These are phyloP conservation scores for Dendrothele bispora DNA, from an alignment of 768 basidiomycete genomes.

Conservation along the genomic window DNA sequence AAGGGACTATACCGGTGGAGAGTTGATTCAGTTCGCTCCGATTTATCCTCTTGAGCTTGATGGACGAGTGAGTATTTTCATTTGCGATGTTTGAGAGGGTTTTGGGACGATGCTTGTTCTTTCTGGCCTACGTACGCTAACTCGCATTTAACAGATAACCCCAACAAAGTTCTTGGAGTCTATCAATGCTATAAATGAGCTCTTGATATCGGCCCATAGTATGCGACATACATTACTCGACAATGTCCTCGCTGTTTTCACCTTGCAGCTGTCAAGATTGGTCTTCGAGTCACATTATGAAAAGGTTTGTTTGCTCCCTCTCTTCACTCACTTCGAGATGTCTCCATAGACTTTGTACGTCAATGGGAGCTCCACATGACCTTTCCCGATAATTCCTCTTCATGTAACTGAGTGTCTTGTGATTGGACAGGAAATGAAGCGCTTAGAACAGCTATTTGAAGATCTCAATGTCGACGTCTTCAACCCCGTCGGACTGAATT, in stretches of 20 bases:
- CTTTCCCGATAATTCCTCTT: too few relatives aligned
- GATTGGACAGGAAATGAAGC: slow-evolving; percentile 68
- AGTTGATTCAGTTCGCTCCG: slow-evolving; percentile 86
- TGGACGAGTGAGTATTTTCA: slow-evolving; percentile 68
- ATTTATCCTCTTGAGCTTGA: slow-evolving; percentile 92
- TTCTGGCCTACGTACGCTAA: not conserved
- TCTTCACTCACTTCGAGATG: not conserved
- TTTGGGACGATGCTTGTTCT: not conserved
- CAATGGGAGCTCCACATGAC: too few relatives aligned
- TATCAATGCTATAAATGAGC: slow-evolving; percentile 87
- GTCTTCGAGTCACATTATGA: slow-evolving; percentile 77
- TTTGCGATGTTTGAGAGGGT: too few relatives aligned
- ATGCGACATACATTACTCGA: slow-evolving; percentile 67
- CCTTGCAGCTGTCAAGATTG: slow-evolving; percentile 77
- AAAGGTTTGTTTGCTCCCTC: slow-evolving; percentile 46
- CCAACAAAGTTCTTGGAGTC: slow-evolving; percentile 89
- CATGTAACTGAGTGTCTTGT: too few relatives aligned
- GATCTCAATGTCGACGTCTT: slow-evolving; percentile 71
- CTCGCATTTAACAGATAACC: slow-evolving; percentile 59
- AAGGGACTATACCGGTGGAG: slow-evolving; percentile 89
- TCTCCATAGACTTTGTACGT: too few relatives aligned
- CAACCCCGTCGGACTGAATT: slow-evolving; percentile 85
- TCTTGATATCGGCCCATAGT: slow-evolving; percentile 85
- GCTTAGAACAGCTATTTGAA: slow-evolving; percentile 61
- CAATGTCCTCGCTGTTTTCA: slow-evolving; percentile 76